Evolutionary conservation across 495 filamentous ascomycete species (phyloP).

Genomic region (Penicillium paradoxum): DNA sequence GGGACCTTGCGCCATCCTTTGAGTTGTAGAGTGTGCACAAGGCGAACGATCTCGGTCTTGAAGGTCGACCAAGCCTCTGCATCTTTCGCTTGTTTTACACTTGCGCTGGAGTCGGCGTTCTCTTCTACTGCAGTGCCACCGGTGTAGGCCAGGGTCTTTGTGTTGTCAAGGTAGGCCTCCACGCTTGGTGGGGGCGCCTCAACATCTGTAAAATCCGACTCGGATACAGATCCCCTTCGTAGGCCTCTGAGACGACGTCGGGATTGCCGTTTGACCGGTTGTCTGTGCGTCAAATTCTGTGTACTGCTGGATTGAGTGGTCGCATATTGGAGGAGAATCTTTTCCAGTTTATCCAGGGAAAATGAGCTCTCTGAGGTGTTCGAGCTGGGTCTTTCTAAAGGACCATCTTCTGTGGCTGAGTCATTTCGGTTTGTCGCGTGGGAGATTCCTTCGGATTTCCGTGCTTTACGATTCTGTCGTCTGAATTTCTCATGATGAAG

Average conservation of each 20-base stretch:
- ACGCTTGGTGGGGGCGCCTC: constrained; percentile 70
- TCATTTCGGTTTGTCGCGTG: constrained; percentile 22
- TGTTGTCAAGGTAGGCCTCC: constrained; percentile 79
- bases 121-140: constrained; percentile 53
- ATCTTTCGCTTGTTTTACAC: constrained; percentile 54
- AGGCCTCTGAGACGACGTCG: constrained; percentile 34
- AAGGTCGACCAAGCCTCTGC: constrained; percentile 71
- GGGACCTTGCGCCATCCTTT: constrained; percentile 86
- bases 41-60: constrained; percentile 83
- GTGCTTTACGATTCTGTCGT: constrained; percentile 46
- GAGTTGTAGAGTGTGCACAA: constrained; percentile 82
- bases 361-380: constrained; percentile 52
- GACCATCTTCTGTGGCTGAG: constrained; percentile 21
- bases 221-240: constrained; percentile 54
- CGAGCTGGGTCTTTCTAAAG: constrained; percentile 20
- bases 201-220: constrained; percentile 72
- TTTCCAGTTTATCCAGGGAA: constrained; percentile 64
- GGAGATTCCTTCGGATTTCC: constrained; percentile 26
- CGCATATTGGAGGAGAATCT: constrained; percentile 57
- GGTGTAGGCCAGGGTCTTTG: constrained; percentile 73
- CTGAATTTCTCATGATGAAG: constrained; percentile 70
- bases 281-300: constrained; percentile 30
- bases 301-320: constrained; percentile 20
- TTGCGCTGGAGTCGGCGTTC: constrained; percentile 24
- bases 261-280: constrained; percentile 30